A percentile compares a stretch with the other conserved stretches of the same genome.
Conservation (phyloP, 2,329 filamentous ascomycete species). For the Acephala macrosclerotiorum region DNA sequence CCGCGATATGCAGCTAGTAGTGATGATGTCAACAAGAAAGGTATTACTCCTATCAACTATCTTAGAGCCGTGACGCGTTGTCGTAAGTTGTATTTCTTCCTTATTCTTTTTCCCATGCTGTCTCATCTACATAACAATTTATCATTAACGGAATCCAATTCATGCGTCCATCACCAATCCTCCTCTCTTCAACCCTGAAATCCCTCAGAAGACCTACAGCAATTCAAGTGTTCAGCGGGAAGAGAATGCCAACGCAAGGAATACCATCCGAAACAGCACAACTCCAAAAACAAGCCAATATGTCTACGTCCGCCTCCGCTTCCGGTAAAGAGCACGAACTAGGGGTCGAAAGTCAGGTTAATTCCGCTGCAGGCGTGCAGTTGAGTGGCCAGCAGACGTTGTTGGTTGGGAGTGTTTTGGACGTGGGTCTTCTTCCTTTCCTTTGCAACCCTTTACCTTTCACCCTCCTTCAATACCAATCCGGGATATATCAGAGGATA, state of each 20-base stretch:
- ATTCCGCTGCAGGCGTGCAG: slow-evolving; percentile 57
- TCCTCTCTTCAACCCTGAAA: neutral
- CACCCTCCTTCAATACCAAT: too few species aligned
- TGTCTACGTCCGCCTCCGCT: slow-evolving; percentile 8
- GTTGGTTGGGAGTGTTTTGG: slow-evolving; percentile 64
- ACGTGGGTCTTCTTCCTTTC: slow-evolving; percentile 46
- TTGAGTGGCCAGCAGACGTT: slow-evolving; percentile 59
- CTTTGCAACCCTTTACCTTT: neutral
- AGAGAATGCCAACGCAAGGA: slow-evolving; percentile 23
- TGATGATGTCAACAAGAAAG: slow-evolving; percentile 33
- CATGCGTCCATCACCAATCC: slow-evolving; percentile 21
- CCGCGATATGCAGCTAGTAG: slow-evolving; percentile 5
- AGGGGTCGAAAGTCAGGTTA: slow-evolving; percentile 61
- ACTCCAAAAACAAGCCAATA: slow-evolving; percentile 18
- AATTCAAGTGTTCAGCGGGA: neutral
- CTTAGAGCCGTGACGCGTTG: slow-evolving; percentile 15
- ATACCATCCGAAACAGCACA: slow-evolving; percentile 41
- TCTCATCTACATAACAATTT: too few species aligned
- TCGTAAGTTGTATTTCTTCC: neutral
- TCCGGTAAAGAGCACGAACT: neutral
- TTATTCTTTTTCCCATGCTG: neutral
- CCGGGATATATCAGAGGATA: too few species aligned
- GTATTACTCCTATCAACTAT: too few species aligned
- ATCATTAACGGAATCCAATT: neutral
- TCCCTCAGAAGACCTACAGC: neutral